These are phyloP conservation scores for Smittium culicis DNA, from an alignment of 371 early-diverging fungal genomes.

Conservation along the genomic window DNA sequence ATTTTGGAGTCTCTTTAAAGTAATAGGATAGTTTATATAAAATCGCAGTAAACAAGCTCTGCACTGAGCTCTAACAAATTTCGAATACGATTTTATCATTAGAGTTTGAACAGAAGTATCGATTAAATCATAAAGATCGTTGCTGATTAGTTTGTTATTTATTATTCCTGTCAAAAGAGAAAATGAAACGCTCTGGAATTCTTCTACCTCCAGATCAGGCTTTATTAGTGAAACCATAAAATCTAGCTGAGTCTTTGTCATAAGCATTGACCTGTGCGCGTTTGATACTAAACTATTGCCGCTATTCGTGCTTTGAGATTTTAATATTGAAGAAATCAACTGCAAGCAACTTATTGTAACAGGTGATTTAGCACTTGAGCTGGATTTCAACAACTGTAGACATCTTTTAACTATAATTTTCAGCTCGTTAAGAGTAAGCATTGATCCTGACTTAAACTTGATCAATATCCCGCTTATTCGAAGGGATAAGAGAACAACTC, in stretches of 20 bases:
- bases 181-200: constrained; percentile 69
- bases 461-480: constrained; percentile 52
- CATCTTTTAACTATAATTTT: constrained; percentile 48
- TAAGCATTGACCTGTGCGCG: constrained; percentile 7
- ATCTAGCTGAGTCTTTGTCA: constrained; percentile 53
- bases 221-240: constrained; percentile 61
- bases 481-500: constrained; percentile 49
- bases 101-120: constrained; percentile 48
- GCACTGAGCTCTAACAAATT: constrained; percentile 64
- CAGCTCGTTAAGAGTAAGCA: constrained; percentile 47
- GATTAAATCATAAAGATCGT: constrained; percentile 85
- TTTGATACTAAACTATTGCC: background rate
- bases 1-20: background rate
- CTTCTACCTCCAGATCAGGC: constrained; percentile 79
- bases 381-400: constrained; percentile 47
- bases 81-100: constrained; percentile 49
- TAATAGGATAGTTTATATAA: constrained; percentile 36
- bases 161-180: constrained; percentile 73
- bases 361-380: constrained; percentile 33
- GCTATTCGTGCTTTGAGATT: constrained; percentile 10
- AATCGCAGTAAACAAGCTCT: constrained; percentile 71
- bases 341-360: background rate
- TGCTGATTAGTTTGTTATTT: constrained; percentile 63
- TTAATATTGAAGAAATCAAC: constrained; percentile 53
- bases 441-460: constrained; percentile 50